Evolutionary conservation across 1,139 yeast genomes (phyloP).

Genomic region (Scheffersomyces insectosa): DNA sequence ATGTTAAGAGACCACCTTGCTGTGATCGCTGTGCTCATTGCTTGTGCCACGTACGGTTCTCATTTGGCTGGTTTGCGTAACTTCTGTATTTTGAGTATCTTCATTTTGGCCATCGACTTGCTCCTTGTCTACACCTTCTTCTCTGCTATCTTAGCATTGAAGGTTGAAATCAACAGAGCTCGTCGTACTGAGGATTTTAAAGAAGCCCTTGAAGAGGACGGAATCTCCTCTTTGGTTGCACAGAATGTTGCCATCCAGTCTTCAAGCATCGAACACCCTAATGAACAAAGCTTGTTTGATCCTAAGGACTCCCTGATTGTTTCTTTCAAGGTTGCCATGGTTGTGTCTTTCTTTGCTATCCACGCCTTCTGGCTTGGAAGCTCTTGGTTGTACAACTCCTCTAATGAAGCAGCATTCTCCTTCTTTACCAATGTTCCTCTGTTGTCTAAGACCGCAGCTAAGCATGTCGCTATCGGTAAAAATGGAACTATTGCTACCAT

Average conservation of each 20-base stretch:
- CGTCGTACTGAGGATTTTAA: constrained; percentile 81
- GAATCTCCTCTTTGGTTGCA: constrained; percentile 73
- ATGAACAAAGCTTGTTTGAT: constrained; percentile 29
- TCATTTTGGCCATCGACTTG: constrained; percentile 73
- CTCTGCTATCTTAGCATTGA: constrained; percentile 82
- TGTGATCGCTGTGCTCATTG: constrained; percentile 70
- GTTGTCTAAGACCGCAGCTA: constrained; percentile 42
- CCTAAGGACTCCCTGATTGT: constrained; percentile 44
- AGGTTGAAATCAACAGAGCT: constrained; percentile 86
- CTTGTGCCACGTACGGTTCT: constrained; percentile 68
- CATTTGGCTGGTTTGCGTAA: constrained; percentile 76
- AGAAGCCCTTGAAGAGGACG: constrained; percentile 90
- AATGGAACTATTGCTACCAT: constrained; percentile 66
- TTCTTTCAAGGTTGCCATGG: constrained; percentile 64
- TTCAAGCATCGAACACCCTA: constrained; percentile 48
- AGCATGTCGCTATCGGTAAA: constrained; percentile 42
- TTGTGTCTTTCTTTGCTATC: constrained; percentile 67
- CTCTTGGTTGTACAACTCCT: constrained; percentile 62
- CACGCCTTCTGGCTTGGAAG: constrained; percentile 78
- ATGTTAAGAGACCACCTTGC: constrained; percentile 79
- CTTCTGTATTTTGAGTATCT: constrained; percentile 77
- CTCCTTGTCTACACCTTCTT: constrained; percentile 79
- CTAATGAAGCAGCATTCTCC: constrained; percentile 14
- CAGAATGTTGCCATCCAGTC: constrained; percentile 58
- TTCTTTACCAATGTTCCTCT: constrained; percentile 36